Conservation (phyloP, 352 stramenopile genomes). For the Globisporangium iwayamae region DNA sequence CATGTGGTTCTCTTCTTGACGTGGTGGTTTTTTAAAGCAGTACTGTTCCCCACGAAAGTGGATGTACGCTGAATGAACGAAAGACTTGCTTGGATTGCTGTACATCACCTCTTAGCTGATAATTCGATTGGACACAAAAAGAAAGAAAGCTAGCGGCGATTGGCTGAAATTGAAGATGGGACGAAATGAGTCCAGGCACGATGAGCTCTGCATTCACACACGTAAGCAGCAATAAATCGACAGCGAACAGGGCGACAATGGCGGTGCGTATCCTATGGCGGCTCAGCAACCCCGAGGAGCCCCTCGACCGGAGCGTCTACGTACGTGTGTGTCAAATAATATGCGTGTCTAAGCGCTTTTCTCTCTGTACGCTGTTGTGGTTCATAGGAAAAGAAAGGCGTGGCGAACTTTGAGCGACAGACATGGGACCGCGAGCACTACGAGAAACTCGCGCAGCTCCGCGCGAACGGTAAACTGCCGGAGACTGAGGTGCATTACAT, state of each 20-base stretch:
- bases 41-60: background rate
- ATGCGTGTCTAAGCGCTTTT: background rate
- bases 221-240: slow-evolving; percentile 1
- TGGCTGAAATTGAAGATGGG: background rate
- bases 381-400: slow-evolving; percentile 56
- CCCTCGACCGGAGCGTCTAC: background rate
- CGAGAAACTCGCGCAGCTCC: slow-evolving; percentile 71
- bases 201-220: background rate
- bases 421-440: slow-evolving; percentile 82
- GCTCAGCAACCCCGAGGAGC: no score
- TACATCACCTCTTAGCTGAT: background rate
- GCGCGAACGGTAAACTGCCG: slow-evolving; percentile 61
- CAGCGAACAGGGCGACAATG: slow-evolving; percentile 6
- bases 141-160: background rate
- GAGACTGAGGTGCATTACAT: slow-evolving; percentile 37
- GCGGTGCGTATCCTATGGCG: slow-evolving; percentile 8
- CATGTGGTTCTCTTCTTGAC: no score
- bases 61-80: background rate
- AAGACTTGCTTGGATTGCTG: background rate
- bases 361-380: background rate
- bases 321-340: background rate
- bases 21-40: background rate
- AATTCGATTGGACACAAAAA: no score
- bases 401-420: slow-evolving; percentile 78
- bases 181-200: background rate